These are phyloP conservation scores for Gossypium gossypioides DNA, from an alignment of 441 rosid genomes.

Conservation along the genomic window DNA sequence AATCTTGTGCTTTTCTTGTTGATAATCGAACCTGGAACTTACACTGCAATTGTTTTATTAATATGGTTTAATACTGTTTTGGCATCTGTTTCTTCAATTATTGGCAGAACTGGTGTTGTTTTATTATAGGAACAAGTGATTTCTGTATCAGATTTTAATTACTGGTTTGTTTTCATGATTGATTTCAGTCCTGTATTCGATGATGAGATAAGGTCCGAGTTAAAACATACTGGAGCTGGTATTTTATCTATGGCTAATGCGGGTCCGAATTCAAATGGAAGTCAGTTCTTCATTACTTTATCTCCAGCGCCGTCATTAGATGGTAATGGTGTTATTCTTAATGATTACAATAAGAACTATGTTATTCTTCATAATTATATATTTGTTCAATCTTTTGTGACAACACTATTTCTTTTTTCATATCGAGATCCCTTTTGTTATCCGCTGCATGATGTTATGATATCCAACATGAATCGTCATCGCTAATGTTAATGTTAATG, in stretches of 20 bases:
- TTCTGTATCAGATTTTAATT: not conserved
- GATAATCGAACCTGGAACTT: not conserved
- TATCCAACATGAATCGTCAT: not conserved
- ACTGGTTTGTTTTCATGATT: not conserved
- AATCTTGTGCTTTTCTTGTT: not conserved
- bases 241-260: slow-evolving; percentile 95
- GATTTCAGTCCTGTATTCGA: slow-evolving; percentile 56
- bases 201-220: slow-evolving; percentile 72
- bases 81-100: not conserved
- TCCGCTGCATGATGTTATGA: not conserved
- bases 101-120: not conserved
- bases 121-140: not conserved
- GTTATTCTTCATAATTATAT: not conserved
- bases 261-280: slow-evolving; percentile 87
- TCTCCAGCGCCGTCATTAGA: slow-evolving; percentile 77
- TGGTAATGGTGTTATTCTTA: slow-evolving; percentile 34
- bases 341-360: not conserved
- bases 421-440: not conserved
- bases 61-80: not conserved
- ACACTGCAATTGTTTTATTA: not conserved
- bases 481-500: not conserved
- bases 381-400: not conserved
- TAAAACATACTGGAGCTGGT: slow-evolving; percentile 95
- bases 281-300: slow-evolving; percentile 87
- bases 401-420: not conserved